These are phyloP conservation scores for Agrostemma githago DNA, from an alignment of 148 eudicot genomes.

Conservation along the genomic window DNA sequence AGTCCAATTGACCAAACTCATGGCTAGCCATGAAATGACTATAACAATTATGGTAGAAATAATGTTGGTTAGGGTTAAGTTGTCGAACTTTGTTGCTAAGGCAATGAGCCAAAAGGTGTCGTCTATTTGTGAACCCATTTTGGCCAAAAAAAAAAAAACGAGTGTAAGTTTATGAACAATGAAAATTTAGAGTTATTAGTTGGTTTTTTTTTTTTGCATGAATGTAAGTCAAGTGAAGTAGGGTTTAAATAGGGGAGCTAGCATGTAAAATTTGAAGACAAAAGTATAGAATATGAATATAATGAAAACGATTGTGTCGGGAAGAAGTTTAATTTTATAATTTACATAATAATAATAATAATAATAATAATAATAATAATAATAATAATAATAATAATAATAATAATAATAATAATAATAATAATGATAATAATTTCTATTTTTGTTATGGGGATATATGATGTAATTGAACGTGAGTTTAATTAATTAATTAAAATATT, in stretches of 20 bases:
- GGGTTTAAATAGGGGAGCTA: constrained; percentile 24
- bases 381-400: too few relatives aligned
- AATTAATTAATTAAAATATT: background rate
- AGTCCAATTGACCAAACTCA: constrained; percentile 55
- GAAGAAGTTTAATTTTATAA: constrained; percentile 2
- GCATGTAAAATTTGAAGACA: background rate
- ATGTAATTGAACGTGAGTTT: background rate
- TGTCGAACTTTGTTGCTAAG: constrained; percentile 47
- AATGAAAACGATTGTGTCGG: constrained; percentile 24
- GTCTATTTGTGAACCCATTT: constrained; percentile 39
- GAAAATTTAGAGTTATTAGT: background rate
- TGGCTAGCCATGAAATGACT: constrained; percentile 29
- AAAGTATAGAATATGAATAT: constrained; percentile 18
- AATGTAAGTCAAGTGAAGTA: constrained; percentile 12
- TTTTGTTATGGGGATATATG: background rate
- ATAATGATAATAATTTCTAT: too few relatives aligned
- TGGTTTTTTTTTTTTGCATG: background rate
- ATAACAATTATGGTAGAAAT: constrained; percentile 15
- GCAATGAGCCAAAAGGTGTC: constrained; percentile 58
- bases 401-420: too few relatives aligned
- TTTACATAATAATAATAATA: too few relatives aligned
- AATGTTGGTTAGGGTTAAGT: constrained; percentile 26
- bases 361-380: too few relatives aligned
- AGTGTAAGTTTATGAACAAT: background rate
- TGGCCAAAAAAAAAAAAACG: background rate